Base-by-base conservation (phyloP, 2,329 filamentous ascomycete genomes). In the Onygenales sp. region DNA sequence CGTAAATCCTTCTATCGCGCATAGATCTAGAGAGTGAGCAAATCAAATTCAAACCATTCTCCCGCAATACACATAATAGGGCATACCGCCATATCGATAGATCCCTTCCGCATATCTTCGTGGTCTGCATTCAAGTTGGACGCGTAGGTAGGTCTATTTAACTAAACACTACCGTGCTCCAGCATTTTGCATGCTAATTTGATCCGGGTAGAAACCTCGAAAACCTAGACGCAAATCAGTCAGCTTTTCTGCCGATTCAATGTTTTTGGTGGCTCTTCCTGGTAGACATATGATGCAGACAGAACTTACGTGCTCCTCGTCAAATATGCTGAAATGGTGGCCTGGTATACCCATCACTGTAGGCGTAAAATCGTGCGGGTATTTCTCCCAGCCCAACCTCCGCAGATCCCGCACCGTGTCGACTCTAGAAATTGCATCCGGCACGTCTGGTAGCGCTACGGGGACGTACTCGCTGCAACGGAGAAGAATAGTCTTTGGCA, bases 241-340 rank as follows among this genome's bases (percentile, higher is more conserved):
- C 31, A 38, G 7, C 11, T 11, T 27, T 27, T 27, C 21, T 27
- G 21, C 5, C 21, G 21, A 14, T 21, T 17, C 38, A 32, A 41
- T 42, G 35, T 27, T 27, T 27, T 5, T 27, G 3, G 21, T 27
- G 21, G 21, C 21, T 27, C 21, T 27, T 27, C 21, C 21, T 27
- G 17, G 17, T 17, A 17, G 17, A 17, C 17, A 36, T 7, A 33
- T 11, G 51, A 35, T 50, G 6, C 5, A 39, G 35, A 39, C 36
- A 41, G 11, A 33, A 56, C 55, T 55, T 54, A 60, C 59, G 51
- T 59, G 46, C 9, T 54, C 46, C 27, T 57, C 52, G n/a, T 41
- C 33, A 41, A 61, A 59, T 42, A 61, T 50, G 38, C 59, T 57
- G 47, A 58, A 61, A 50, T 61, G 59, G 52, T 61, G 57, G 8